These are phyloP conservation scores for Trichothecium sympodiale DNA, from an alignment of 2,329 filamentous ascomycete species.

Conservation along the genomic window DNA sequence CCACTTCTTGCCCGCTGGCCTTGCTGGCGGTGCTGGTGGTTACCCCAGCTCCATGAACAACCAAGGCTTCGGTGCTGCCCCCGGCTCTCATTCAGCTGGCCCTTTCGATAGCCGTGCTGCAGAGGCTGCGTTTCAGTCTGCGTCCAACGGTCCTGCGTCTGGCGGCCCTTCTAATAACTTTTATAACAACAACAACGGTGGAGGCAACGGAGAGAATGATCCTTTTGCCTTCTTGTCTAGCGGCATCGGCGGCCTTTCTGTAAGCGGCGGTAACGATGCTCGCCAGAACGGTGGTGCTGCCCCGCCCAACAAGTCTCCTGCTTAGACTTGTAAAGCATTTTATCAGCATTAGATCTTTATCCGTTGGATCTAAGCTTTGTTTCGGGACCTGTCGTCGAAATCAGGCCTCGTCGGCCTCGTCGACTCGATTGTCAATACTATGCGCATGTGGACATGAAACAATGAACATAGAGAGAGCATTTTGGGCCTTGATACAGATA, in stretches of 20 bases:
- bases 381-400: neutral
- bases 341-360: slow-evolving; percentile 3
- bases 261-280: slow-evolving; percentile 49
- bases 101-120: slow-evolving; percentile 89
- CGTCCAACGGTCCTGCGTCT: slow-evolving; percentile 68
- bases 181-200: slow-evolving; percentile 40
- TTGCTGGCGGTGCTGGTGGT: slow-evolving; percentile 56
- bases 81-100: slow-evolving; percentile 69
- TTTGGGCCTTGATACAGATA: slow-evolving; percentile 29
- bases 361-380: slow-evolving; percentile 1
- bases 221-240: slow-evolving; percentile 72
- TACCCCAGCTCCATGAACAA: slow-evolving; percentile 76
- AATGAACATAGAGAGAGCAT: slow-evolving; percentile 30
- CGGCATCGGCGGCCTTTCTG: slow-evolving; percentile 61
- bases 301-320: slow-evolving; percentile 48
- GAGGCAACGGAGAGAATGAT: slow-evolving; percentile 42
- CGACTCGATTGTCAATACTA: neutral
- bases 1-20: slow-evolving; percentile 80
- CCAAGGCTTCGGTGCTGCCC: slow-evolving; percentile 61
- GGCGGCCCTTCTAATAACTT: slow-evolving; percentile 54
- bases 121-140: slow-evolving; percentile 87
- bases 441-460: slow-evolving; percentile 25
- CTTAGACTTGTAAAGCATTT: slow-evolving; percentile 25
- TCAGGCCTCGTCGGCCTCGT: neutral
- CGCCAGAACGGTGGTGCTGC: slow-evolving; percentile 51